Evolutionary conservation across 768 basidiomycete genomes (phyloP), one percentile per base, ranked within the genome.

Genomic region (Sporobolomyces phaffii): DNA sequence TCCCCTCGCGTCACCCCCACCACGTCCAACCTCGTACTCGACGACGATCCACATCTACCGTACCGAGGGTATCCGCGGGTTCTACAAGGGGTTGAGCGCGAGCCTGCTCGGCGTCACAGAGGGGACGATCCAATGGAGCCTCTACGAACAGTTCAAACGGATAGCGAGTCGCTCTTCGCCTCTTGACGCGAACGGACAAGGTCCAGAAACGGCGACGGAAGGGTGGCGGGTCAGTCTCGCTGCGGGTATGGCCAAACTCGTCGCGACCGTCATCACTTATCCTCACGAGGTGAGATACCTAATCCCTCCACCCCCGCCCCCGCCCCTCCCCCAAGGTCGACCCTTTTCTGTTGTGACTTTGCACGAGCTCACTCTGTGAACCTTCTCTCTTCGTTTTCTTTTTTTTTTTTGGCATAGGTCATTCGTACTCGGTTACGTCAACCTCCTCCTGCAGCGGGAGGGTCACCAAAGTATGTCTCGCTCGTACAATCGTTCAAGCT

Each of bases 31-130:
- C 8, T 75, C 51, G 34, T 70, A 33, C 67, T 73, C 71, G 13
- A 76, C 77, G 59, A 88, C 91, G 45, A 83, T 81, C 74, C 79
- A 85, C 72, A 96, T 99, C 59, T 77, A 88, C 72, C 80, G 84
- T 49, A 83, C 88, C 61, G 90, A 96, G 76, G 94, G 96, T 0
- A 72, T 91, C 3, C 80, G 82, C 7, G 96, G 93, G 1, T 89
- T 97, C 72, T 99, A 99, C 80, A 91, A 92, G 78, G 96, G 96
- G 1, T 79, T 99, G 44, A 91, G 87, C 71, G 96, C 96, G 63
- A 91, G 89, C 69, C 91, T 94, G 78, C 82, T 99, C 13, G 96
- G 96, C 26, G 93, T 97, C 20, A 89, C 92, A 26, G 96, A 99
- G 78, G 87, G 87, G 3, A 90, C 91, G 24, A 97, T 99, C 52